Evolutionary conservation across 1,284 basidiomycete genomes (phyloP).

Genomic region (Blastosporella zonata): DNA sequence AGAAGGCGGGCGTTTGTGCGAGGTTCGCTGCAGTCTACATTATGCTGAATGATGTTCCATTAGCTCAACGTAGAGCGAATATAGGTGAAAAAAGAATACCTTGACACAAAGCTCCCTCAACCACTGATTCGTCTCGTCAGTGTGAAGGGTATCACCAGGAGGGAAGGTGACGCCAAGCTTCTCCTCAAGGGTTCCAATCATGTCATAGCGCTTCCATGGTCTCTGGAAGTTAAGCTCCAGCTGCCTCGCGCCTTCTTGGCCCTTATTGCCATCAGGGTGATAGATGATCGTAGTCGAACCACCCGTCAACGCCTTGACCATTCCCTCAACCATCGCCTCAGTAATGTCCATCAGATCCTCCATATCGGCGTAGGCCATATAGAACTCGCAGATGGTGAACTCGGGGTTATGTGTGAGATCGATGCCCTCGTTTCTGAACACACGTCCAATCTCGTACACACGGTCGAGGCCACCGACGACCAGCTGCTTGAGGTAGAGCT

Average conservation of each 20-base stretch:
- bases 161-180: slow-evolving; percentile 94
- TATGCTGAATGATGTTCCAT: slow-evolving; percentile 57
- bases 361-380: slow-evolving; percentile 99
- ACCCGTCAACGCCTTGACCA: slow-evolving; percentile 87
- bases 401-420: slow-evolving; percentile 98
- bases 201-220: slow-evolving; percentile 99
- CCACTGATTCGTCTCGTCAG: slow-evolving; percentile 87
- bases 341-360: slow-evolving; percentile 99
- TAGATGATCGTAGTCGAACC: slow-evolving; percentile 83
- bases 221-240: slow-evolving; percentile 83
- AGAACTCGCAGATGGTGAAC: slow-evolving; percentile 99
- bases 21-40: slow-evolving; percentile 96
- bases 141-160: slow-evolving; percentile 87
- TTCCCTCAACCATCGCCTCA: slow-evolving; percentile 86
- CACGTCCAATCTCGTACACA: slow-evolving; percentile 97
- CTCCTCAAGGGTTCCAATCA: slow-evolving; percentile 96
- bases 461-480: slow-evolving; percentile 97
- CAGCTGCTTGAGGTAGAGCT: slow-evolving; percentile 97
- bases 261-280: slow-evolving; percentile 93
- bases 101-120: slow-evolving; percentile 82
- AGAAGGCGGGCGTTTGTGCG: slow-evolving; percentile 94
- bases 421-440: slow-evolving; percentile 98
- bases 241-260: slow-evolving; percentile 56
- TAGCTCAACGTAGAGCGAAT: neutral
- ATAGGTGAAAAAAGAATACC: slow-evolving; percentile 38